These are phyloP conservation scores for Cladosporium sp. DNA, from an alignment of 2,329 filamentous ascomycete genomes.

Conservation along the genomic window DNA sequence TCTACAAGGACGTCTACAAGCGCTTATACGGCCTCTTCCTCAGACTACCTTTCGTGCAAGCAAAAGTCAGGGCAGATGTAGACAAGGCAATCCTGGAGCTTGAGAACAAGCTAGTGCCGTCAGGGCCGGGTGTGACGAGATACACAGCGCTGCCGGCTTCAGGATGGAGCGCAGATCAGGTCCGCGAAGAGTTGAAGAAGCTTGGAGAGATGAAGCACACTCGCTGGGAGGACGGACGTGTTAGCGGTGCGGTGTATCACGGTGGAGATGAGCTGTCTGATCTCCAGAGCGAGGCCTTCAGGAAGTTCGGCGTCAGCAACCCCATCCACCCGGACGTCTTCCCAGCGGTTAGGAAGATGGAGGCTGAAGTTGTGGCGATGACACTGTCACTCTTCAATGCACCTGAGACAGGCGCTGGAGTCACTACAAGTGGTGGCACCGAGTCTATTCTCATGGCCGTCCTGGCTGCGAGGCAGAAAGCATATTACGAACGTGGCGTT, in stretches of 20 bases:
- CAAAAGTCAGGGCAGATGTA: conserved; percentile 80
- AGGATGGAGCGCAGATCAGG: conserved; percentile 74
- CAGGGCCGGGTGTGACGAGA: conserved; percentile 64
- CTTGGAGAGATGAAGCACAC: conserved; percentile 88
- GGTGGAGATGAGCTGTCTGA: conserved; percentile 77
- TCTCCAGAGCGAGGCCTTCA: conserved; percentile 88
- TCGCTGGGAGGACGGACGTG: conserved; percentile 91
- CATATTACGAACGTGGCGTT: conserved; percentile 75
- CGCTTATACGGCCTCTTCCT: conserved; percentile 82
- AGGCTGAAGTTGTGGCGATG: conserved; percentile 97
- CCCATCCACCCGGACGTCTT: conserved; percentile 98
- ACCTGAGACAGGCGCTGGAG: conserved; percentile 77
- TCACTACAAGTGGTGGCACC: conserved; percentile 87
- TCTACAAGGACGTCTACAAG: conserved; percentile 68
- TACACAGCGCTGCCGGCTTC: conserved; percentile 76
- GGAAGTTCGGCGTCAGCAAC: conserved; percentile 90
- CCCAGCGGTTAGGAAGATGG: conserved; percentile 97
- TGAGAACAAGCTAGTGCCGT: conserved; percentile 76
- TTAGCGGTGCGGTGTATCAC: conserved; percentile 94
- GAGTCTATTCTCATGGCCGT: conserved; percentile 97
- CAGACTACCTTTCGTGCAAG: conserved; percentile 77
- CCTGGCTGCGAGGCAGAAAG: conserved; percentile 84
- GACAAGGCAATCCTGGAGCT: conserved; percentile 74
- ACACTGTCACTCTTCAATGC: conserved; percentile 75
- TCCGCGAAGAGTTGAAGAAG: conserved; percentile 73